Conservation (phyloP, 768 basidiomycete genomes). For the Lentinula detonsa region DNA sequence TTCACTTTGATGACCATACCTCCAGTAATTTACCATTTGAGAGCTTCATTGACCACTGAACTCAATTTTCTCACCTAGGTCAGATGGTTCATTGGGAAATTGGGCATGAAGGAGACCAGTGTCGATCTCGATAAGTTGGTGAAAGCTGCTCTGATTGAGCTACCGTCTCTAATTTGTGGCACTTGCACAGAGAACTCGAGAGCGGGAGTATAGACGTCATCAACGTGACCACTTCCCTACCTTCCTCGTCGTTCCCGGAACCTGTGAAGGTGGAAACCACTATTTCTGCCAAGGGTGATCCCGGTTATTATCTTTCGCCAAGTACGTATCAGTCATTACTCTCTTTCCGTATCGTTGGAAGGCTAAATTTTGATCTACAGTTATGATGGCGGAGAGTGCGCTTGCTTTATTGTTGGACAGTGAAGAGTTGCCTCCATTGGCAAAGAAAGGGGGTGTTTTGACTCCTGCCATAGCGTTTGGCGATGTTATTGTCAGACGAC, state of each 20-base stretch:
- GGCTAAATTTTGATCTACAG: slow-evolving; percentile 26
- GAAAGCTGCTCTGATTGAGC: neutral
- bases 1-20: slow-evolving; percentile 30
- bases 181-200: slow-evolving; percentile 40
- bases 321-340: slow-evolving; percentile 25
- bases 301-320: slow-evolving; percentile 61
- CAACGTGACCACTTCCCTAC: slow-evolving; percentile 64
- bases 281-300: slow-evolving; percentile 67
- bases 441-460: slow-evolving; percentile 66
- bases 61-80: slow-evolving; percentile 28
- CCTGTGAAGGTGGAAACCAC: slow-evolving; percentile 50
- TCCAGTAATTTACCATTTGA: slow-evolving; percentile 27
- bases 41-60: neutral
- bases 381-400: slow-evolving; percentile 76
- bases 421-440: slow-evolving; percentile 48
- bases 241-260: slow-evolving; percentile 25
- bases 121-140: slow-evolving; percentile 65
- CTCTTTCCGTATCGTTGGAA: neutral
- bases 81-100: slow-evolving; percentile 47
- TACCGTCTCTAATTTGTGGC: neutral
- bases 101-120: slow-evolving; percentile 40
- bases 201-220: slow-evolving; percentile 56
- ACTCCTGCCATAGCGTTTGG: slow-evolving; percentile 85
- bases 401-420: slow-evolving; percentile 53
- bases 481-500: slow-evolving; percentile 61